phyloP scores from a whole-genome alignment of 2,329 filamentous ascomycete genomes.

The Fusarium sp. region DNA sequence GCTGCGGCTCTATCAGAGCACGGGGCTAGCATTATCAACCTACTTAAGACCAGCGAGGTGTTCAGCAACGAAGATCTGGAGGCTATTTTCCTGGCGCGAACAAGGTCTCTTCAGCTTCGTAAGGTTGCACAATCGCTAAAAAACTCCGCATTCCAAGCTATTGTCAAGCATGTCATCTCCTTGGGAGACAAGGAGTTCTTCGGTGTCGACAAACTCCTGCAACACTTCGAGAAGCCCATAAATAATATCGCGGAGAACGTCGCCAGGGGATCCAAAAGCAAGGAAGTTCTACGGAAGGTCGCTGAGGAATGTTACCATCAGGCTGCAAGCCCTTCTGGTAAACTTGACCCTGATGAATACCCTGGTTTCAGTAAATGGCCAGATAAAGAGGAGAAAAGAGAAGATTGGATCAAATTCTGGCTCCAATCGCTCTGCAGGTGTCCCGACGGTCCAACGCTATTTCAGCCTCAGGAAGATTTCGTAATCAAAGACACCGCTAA shows the following conservation, averaged over 20 bases:
- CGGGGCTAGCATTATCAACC: fast-evolving
- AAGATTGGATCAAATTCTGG: too few relatives aligned
- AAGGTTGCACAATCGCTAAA: fast-evolving
- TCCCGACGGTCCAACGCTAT: neutral
- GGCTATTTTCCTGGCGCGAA: fast-evolving
- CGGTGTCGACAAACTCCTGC: neutral
- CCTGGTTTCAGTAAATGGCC: fast-evolving
- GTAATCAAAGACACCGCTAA: fast-evolving
- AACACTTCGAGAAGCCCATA: neutral
- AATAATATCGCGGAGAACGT: neutral
- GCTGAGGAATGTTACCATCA: neutral
- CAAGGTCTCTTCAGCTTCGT: fast-evolving
- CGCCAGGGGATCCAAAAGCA: neutral
- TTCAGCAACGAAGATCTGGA: neutral
- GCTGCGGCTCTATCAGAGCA: neutral
- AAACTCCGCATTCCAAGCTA: neutral
- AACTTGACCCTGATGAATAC: neutral
- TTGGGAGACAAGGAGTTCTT: fast-evolving
- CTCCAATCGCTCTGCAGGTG: too few relatives aligned
- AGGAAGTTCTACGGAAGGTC: neutral
- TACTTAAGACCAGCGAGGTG: fast-evolving
- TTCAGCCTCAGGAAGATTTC: neutral
- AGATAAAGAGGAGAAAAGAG: neutral
- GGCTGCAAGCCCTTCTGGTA: fast-evolving
- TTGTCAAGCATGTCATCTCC: neutral